Conservation (phyloP, 805 yeast species). For the Saturnispora diversa region DNA sequence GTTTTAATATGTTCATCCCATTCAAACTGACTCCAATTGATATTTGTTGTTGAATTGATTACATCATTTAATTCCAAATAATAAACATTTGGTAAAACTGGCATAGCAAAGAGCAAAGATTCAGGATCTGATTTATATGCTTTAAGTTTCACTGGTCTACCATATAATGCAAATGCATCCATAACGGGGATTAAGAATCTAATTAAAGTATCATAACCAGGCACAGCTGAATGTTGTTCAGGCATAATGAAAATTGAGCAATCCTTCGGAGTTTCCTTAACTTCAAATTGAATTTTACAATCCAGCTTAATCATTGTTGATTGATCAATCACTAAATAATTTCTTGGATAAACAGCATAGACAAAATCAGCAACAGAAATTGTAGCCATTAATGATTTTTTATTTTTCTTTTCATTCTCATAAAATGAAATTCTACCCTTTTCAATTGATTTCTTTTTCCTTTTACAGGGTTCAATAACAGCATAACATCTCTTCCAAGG, state of each 20-base stretch:
- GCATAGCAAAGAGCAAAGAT: conserved; percentile 72
- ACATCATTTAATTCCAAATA: conserved; percentile 62
- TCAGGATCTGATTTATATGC: conserved; percentile 62
- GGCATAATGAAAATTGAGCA: conserved; percentile 77
- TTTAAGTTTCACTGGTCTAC: conserved; percentile 67
- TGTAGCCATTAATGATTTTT: conserved; percentile 75
- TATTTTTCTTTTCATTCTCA: conserved; percentile 67
- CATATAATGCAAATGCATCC: conserved; percentile 73
- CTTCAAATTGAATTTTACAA: conserved; percentile 61
- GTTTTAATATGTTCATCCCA: conserved; percentile 56
- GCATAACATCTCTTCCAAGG: conserved; percentile 95
- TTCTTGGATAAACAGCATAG: conserved; percentile 89
- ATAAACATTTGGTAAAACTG: conserved; percentile 70
- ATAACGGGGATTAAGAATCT: conserved; percentile 67
- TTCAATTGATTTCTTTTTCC: conserved; percentile 38
- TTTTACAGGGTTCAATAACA: conserved; percentile 65
- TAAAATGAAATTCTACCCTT: conserved; percentile 72
- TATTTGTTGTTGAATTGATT: conserved; percentile 26
- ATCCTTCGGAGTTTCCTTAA: conserved; percentile 42
- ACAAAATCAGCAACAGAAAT: conserved; percentile 62
- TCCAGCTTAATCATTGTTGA: conserved; percentile 86
- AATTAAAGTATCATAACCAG: conserved; percentile 77
- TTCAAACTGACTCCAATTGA: conserved; percentile 46
- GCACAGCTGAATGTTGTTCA: conserved; percentile 71
- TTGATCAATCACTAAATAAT: conserved; percentile 70